phyloP scores from a whole-genome alignment of 2,329 filamentous ascomycete genomes.

The Fusarium concolor region DNA sequence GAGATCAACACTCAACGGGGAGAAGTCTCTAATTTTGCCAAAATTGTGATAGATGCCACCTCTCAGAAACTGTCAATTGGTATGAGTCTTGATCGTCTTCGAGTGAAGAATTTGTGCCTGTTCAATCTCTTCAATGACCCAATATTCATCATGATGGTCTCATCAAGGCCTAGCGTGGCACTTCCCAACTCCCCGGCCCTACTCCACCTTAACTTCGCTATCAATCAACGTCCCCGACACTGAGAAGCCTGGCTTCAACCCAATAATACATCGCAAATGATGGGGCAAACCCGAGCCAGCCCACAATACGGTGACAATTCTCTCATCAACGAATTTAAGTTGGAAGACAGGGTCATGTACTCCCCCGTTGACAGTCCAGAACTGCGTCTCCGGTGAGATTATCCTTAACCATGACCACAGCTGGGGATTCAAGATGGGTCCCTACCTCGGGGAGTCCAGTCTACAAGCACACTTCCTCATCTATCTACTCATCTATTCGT shows the following conservation, averaged over 20 bases:
- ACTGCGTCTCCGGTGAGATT: background rate
- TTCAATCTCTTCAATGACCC: background rate
- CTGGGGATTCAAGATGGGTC: background rate
- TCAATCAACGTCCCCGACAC: conserved; percentile 9
- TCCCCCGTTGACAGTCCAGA: background rate
- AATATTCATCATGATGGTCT: conserved; percentile 25
- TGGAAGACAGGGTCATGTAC: background rate
- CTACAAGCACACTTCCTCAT: background rate
- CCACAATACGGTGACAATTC: background rate
- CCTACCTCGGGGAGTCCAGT: background rate
- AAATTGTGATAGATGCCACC: background rate
- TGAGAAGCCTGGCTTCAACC: background rate
- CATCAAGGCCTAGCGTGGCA: conserved; percentile 1
- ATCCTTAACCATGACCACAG: background rate
- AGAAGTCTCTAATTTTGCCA: background rate
- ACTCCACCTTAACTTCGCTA: conserved; percentile 17
- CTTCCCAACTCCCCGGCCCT: conserved; percentile 37
- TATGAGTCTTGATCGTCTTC: no score
- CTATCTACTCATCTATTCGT: conserved; percentile 8
- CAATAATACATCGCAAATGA: background rate
- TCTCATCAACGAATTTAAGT: background rate
- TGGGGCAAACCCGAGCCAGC: background rate
- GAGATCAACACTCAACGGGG: conserved; percentile 5
- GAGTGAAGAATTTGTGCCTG: no score
- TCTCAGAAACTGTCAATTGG: background rate